Evolutionary conservation across 2,329 filamentous ascomycete genomes (phyloP), one percentile per base, ranked within the genome.

Genomic region (Leptographium flavum): DNA sequence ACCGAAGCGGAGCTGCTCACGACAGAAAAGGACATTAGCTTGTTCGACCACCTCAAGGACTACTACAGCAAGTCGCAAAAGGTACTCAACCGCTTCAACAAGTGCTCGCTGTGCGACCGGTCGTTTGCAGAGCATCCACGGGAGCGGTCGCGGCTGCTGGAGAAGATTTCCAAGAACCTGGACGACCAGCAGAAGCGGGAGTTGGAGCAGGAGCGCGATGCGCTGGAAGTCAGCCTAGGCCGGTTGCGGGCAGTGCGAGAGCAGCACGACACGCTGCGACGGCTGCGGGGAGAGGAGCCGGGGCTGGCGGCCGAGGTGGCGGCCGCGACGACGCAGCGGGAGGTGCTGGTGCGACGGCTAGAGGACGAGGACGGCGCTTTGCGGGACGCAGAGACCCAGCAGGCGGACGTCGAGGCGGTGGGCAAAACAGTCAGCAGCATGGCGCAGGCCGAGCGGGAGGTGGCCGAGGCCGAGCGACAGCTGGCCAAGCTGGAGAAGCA

Each of bases 341-440:
- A 77, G 42, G 59, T 62, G 17, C 60, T 83, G 21, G 64, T 85
- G 42, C 68, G 70, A 32, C 69, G 73, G 46, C 63, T 86, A 2
- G 83, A 87, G 56, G 70, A 75, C 43, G 70, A 79, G 50, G 87
- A 94, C 53, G 72, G 71, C 31, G 59, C 66, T 3, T 79, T 92
- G 43, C 68, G 73, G 37, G 72, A 80, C 38, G 74, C 76, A 43
- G 75, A 82, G 48, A 76, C 74, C 43, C 68, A 73, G 45, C 51
- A 54, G 19, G 52, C 55, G 25, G 58, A 60, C 19, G 66, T 90
- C 7, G 86, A 94, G 49, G 75, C 78, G 3, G 69, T 95, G 52
- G 71, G 73, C 38, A 87, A 84, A 60, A 86, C 83, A 2, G 79
- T 95, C 8, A 69, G 75, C 47, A 83, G 73, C 47, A 93, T 98